A percentile compares a stretch with the other conserved stretches of the same genome.
phyloP scores from a whole-genome alignment of 768 basidiomycete species.

The Candolleomyces efflorescens region DNA sequence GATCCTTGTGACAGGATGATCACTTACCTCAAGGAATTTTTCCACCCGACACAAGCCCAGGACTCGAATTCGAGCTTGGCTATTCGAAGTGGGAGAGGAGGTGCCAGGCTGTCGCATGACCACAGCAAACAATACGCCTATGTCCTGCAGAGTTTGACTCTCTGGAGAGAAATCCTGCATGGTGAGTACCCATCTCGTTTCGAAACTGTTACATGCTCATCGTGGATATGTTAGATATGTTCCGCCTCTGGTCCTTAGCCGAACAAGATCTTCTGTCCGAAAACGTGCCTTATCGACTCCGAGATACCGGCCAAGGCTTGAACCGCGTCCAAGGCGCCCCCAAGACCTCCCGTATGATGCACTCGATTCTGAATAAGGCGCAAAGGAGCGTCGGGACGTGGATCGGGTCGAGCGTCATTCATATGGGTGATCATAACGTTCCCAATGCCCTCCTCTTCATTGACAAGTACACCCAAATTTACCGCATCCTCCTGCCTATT shows the following conservation, averaged over 20 bases:
- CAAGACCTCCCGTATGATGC: constrained; percentile 90
- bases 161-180: constrained; percentile 84
- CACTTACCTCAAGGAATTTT: constrained; percentile 65
- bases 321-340: constrained; percentile 86
- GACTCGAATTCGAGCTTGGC: constrained; percentile 65
- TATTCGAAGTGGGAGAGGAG: constrained; percentile 76
- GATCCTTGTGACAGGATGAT: constrained; percentile 90
- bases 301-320: constrained; percentile 88
- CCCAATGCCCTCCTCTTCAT: constrained; percentile 87
- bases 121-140: constrained; percentile 84
- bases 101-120: constrained; percentile 79
- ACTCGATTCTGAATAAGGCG: constrained; percentile 77
- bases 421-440: constrained; percentile 87
- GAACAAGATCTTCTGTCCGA: constrained; percentile 82
- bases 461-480: constrained; percentile 91
- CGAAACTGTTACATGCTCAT: background rate
- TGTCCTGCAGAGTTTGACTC: constrained; percentile 79
- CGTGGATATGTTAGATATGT: constrained; percentile 59
- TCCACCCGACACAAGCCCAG: constrained; percentile 68
- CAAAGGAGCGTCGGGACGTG: constrained; percentile 78
- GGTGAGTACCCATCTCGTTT: constrained; percentile 38
- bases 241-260: constrained; percentile 77
- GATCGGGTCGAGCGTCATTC: constrained; percentile 84
- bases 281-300: constrained; percentile 68
- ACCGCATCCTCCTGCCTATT: constrained; percentile 83